Base-by-base conservation (phyloP, 768 basidiomycete genomes). In the Auricularia auricula-judae region DNA sequence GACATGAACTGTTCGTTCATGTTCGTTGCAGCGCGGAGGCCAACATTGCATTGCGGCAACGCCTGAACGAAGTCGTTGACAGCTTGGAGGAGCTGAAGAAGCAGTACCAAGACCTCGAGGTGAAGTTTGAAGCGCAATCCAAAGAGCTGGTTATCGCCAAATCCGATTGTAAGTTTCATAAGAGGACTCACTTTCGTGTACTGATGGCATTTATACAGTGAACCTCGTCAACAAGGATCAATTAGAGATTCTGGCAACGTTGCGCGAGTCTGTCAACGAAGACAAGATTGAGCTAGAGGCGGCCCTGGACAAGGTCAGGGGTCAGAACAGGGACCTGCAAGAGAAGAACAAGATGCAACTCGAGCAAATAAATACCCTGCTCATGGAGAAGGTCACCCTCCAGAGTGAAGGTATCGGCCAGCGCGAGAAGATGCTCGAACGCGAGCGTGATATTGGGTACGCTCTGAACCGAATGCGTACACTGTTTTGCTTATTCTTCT, bases 151-250 rank as follows among this genome's bases (percentile, higher is more conserved):
- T 84, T 0, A 81, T 93, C 66, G 89, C 89, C 58, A 91, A 89
- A 72, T 92, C 93, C 10, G 89, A 96, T 72, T 73, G 94, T 96
- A 69, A 64, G 76, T 60, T 5, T 21, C 35, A 33, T 61, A 34
- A 16, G 43, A 1, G 18, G 3, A 10, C n/a, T 33, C 42, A 43
- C 65, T 67, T 5, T 60, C 29, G 29, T 69, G 65, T 10, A 66
- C 58, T 35, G 56, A 35, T 21, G 34, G 44, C 68, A 12, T n/a
- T 4, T 18, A 18, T 36, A 21, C 70, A 96, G 94, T 98, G 71
- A 89, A 84, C 56, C 81, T 98, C 54, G 88, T 98, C 56, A 90
- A 93, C 78, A 93, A 91, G 73, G 93, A 97, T 72, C 93, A 98
- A 72, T 78, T 94, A 23, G 94, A 95, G 62, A 93, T 95, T 65